Conservation (phyloP, 169 alveolate genomes). For the Cryptosporidium canis region DNA sequence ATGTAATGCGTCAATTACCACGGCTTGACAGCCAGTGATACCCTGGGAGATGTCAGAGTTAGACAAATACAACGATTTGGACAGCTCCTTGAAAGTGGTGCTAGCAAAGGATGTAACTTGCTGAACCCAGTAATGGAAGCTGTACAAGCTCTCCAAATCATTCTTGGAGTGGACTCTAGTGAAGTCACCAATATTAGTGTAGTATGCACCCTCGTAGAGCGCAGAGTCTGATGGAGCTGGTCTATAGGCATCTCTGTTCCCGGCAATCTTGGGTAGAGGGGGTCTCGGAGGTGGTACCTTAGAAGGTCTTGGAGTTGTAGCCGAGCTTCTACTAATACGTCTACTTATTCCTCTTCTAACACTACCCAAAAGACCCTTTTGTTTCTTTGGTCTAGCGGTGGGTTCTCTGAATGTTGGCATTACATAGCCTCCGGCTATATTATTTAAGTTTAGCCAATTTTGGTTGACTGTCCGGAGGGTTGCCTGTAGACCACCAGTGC, state of each 20-base stretch:
- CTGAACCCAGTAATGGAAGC: conserved; percentile 7
- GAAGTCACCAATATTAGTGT: neutral
- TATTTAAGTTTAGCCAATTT: conserved; percentile 18
- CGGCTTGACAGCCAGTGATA: neutral
- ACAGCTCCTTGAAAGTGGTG: neutral
- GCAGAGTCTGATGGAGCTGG: conserved; percentile 40
- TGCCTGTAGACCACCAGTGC: conserved; percentile 8
- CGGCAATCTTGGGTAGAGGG: conserved; percentile 39
- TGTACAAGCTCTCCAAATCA: neutral
- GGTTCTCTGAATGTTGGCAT: neutral
- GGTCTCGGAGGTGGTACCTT: conserved; percentile 62
- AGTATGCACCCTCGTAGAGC: neutral
- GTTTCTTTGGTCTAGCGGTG: neutral
- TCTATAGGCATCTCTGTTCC: conserved; percentile 10
- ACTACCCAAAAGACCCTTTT: neutral
- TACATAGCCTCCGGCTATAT: neutral
- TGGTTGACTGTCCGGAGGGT: neutral
- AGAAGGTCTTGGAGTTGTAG: neutral
- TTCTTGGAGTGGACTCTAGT: neutral
- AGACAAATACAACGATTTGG: neutral
- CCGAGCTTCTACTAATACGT: neutral
- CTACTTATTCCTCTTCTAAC: conserved; percentile 2
- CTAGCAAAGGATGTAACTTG: neutral
- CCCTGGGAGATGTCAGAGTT: neutral
- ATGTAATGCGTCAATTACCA: neutral